phyloP scores from a whole-genome alignment of 1,284 basidiomycete species.

The Fomitiporia mediterranea region DNA sequence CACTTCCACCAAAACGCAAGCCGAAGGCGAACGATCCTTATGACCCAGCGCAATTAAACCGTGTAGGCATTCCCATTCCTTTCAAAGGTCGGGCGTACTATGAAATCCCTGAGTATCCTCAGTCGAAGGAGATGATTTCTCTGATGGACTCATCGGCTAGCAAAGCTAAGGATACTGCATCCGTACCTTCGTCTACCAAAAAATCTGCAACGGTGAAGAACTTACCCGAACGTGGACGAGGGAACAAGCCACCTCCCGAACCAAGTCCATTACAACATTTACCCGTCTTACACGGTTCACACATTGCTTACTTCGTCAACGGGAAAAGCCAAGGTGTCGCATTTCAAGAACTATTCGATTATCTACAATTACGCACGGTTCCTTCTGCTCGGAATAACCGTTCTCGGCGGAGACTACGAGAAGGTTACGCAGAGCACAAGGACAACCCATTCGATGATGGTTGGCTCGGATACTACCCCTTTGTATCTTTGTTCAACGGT shows the following conservation, averaged over 20 bases:
- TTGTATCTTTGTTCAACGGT: conserved; percentile 90
- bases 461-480: conserved; percentile 91
- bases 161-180: conserved; percentile 51
- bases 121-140: conserved; percentile 90
- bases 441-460: conserved; percentile 93
- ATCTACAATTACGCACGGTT: conserved; percentile 73
- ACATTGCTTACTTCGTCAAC: conserved; percentile 90
- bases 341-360: conserved; percentile 89
- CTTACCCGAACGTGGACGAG: conserved; percentile 47
- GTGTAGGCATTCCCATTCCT: conserved; percentile 88
- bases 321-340: conserved; percentile 84
- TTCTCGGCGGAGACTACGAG: conserved; percentile 49
- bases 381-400: conserved; percentile 50
- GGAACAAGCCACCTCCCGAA: conserved; percentile 27
- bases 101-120: conserved; percentile 88
- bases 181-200: conserved; percentile 55
- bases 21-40: conserved; percentile 53
- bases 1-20: conserved; percentile 65
- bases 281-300: conserved; percentile 68
- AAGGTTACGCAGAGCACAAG: conserved; percentile 67
- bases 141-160: conserved; percentile 55
- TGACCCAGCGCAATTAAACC: conserved; percentile 74
- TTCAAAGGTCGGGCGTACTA: conserved; percentile 97
- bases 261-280: conserved; percentile 55
- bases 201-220: conserved; percentile 66